These are phyloP conservation scores for Acrocalymma vagum DNA, from an alignment of 2,329 filamentous ascomycete species.

Conservation along the genomic window DNA sequence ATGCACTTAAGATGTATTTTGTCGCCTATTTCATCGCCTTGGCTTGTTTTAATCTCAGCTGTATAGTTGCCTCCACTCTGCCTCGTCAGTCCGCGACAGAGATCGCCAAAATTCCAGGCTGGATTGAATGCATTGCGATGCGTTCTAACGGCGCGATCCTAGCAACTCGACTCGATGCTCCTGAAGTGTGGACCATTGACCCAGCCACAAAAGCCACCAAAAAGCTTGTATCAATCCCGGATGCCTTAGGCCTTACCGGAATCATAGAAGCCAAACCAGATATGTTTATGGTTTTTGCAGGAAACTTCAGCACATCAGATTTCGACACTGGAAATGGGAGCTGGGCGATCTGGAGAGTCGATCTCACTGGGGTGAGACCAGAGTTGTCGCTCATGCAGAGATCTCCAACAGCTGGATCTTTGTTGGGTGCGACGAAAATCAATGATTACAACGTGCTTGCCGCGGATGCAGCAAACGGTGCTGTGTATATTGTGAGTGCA, in stretches of 20 bases:
- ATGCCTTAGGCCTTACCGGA: constrained; percentile 20
- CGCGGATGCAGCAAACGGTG: constrained; percentile 26
- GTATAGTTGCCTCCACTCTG: not conserved
- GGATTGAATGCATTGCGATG: constrained; percentile 22
- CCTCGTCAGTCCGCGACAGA: constrained; percentile 1
- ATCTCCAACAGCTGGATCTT: constrained; percentile 22
- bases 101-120: not conserved
- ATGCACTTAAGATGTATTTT: no score
- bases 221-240: constrained; percentile 20
- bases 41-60: no score
- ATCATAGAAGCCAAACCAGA: constrained; percentile 27
- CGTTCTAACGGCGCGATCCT: constrained; percentile 28
- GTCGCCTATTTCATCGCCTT: no score
- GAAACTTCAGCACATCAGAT: constrained; percentile 12
- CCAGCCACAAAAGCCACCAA: constrained; percentile 19
- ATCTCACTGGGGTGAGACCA: constrained; percentile 20
- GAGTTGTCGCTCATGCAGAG: constrained; percentile 20
- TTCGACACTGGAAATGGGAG: constrained; percentile 18
- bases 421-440: constrained; percentile 24
- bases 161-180: constrained; percentile 26
- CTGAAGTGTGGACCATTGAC: constrained; percentile 23
- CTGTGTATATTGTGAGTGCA: constrained; percentile 22
- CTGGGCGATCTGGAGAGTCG: constrained; percentile 29
- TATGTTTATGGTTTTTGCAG: constrained; percentile 28
- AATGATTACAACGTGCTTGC: constrained; percentile 25